Evolutionary conservation across 129 eudicot species (phyloP), one percentile per base, ranked within the genome.

Genomic region (Tanacetum coccineum): DNA sequence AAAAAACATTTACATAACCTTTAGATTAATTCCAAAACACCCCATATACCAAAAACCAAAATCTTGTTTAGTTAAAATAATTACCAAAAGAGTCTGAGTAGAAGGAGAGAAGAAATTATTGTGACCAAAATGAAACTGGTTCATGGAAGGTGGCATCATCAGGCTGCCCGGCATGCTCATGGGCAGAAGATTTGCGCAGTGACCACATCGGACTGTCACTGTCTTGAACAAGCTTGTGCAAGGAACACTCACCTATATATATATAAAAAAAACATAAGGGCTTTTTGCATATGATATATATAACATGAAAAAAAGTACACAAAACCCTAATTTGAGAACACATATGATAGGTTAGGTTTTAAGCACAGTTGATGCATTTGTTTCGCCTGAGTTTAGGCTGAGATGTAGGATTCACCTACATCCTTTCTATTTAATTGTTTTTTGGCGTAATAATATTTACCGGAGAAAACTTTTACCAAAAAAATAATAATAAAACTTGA

Each of bases 131-230:
- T 80, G 83, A 62, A 74, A 81, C 66, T 79, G 85, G 25, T 78
- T 70, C 20, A 80, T 70, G 0, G 83, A 53, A 12, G 90, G 75
- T 21, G 80, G 82, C 6, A 84, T 64, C 64, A 81, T 74, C 60
- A 80, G 47, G 22, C n/a, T n/a, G n/a, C 83, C 87, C 7, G 82
- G 68, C 89, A 87, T 76, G 89, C 70, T 87, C 64, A 81, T 78
- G 0, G 95, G 87, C 53, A 87, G 67, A 26, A 87, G 84, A 53
- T 72, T 87, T 20, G 84, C 56, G 75, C 95, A 87, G 87, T 87
- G 95, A 20, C 95, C 95, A 58, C 95, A 87, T 39, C 90, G 78
- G 48, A 87, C 95, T 0, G 95, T 87, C 70, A 87, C 95, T 2
- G 87, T 84, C 84, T 87, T 87, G 73, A 74, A 87, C 90, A 87